Conservation (phyloP, 768 basidiomycete species). For the Hemileccinum rubropunctum region DNA sequence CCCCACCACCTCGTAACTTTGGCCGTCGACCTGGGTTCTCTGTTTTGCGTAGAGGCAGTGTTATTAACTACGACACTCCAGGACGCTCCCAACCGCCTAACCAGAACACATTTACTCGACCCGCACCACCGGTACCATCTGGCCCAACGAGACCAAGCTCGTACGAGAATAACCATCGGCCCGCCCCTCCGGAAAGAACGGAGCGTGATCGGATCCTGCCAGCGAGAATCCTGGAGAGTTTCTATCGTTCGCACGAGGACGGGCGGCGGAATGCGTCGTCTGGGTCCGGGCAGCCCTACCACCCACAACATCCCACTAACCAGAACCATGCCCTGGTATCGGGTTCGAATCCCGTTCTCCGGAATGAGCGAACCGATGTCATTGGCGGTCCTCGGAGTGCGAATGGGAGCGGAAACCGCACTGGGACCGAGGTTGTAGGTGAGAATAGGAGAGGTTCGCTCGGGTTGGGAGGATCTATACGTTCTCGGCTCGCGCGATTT, state of each 20-base stretch:
- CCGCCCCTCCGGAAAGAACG: conserved; percentile 14
- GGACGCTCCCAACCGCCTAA: conserved; percentile 9
- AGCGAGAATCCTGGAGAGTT: conserved; percentile 19
- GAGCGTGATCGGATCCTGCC: conserved; percentile 26
- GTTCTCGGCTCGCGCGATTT: conserved; percentile 27
- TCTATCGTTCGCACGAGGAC: conserved; percentile 24
- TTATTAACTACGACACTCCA: conserved; percentile 1
- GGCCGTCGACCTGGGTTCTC: conserved; percentile 13
- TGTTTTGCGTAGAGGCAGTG: conserved; percentile 14
- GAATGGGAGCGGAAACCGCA: conserved; percentile 8
- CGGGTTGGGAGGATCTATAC: conserved; percentile 26
- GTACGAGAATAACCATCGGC: conserved; percentile 15
- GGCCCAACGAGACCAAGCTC: conserved; percentile 6
- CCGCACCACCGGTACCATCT: conserved; percentile 7
- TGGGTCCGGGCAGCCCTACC: conserved; percentile 11
- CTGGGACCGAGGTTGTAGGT: conserved; percentile 5
- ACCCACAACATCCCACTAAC: neutral
- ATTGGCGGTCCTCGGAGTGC: conserved; percentile 7
- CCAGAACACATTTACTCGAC: conserved; percentile 11
- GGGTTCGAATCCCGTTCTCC: neutral
- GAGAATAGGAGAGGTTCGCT: conserved; percentile 21
- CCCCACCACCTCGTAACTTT: conserved; percentile 19
- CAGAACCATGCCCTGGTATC: conserved; percentile 5
- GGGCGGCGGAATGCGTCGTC: conserved; percentile 17
- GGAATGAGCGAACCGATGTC: conserved; percentile 10